phyloP scores from a whole-genome alignment of 129 eudicot species.

The Flaveria brownii region DNA sequence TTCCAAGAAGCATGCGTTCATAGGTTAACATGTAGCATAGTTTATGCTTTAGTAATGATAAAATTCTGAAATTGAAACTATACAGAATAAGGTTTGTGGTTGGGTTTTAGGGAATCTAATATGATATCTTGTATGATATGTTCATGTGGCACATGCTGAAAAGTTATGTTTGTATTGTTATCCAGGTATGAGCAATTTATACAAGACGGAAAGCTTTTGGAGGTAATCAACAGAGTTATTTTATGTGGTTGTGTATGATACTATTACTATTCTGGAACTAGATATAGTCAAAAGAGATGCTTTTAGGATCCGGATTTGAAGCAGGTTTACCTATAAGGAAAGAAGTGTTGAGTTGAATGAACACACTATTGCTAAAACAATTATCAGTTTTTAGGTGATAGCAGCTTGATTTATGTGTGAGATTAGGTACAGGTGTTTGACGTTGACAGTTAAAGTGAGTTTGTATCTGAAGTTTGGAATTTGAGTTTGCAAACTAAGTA shows the following conservation, averaged over 20 bases:
- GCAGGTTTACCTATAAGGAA: conserved; percentile 16
- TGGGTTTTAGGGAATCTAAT: not conserved
- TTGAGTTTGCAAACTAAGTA: not conserved
- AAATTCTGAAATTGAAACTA: not conserved
- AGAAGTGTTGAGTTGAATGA: not conserved
- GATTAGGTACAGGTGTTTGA: not conserved
- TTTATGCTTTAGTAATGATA: not conserved
- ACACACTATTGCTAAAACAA: not conserved
- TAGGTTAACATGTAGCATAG: no score
- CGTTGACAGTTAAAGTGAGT: not conserved
- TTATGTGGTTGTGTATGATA: not conserved
- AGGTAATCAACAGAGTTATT: conserved; percentile 50
- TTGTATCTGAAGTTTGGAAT: not conserved
- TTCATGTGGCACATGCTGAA: conserved; percentile 17
- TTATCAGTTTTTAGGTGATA: not conserved
- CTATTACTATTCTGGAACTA: not conserved
- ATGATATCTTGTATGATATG: not conserved
- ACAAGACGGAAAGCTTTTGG: conserved; percentile 85
- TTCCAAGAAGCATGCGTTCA: no score
- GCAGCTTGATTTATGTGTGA: not conserved
- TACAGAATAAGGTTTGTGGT: not conserved
- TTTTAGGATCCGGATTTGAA: not conserved
- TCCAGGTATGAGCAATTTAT: conserved; percentile 82
- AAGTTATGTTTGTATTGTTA: conserved; percentile 4
- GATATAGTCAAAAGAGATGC: conserved; percentile 2